These are phyloP conservation scores for Fomitopsis palustris DNA, from an alignment of 1,284 basidiomycete genomes.

Conservation along the genomic window DNA sequence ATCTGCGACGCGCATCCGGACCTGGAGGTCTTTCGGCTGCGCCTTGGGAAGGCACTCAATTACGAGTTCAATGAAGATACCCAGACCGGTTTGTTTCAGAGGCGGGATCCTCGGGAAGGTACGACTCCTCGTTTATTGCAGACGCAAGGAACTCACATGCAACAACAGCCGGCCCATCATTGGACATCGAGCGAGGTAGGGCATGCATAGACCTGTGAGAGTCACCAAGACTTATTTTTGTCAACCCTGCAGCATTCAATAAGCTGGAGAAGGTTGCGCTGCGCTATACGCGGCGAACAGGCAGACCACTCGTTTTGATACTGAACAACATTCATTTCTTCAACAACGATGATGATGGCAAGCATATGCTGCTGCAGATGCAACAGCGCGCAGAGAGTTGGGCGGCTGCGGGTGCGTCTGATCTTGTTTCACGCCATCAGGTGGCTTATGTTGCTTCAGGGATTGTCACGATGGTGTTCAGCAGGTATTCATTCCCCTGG, in stretches of 20 bases:
- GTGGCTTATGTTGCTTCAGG: conserved; percentile 40
- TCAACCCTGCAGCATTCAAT: conserved; percentile 52
- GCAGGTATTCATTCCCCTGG: conserved; percentile 46
- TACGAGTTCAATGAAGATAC: conserved; percentile 82
- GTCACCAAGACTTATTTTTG: neutral
- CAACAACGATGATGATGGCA: conserved; percentile 76
- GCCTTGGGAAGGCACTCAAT: conserved; percentile 78
- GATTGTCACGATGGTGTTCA: conserved; percentile 78
- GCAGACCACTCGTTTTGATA: conserved; percentile 72
- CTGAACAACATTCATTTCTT: conserved; percentile 80
- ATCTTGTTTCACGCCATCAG: neutral
- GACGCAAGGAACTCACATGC: neutral
- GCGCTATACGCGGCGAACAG: conserved; percentile 48
- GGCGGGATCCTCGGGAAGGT: conserved; percentile 82
- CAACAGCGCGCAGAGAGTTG: conserved; percentile 84
- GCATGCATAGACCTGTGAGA: neutral
- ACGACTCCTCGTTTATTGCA: neutral
- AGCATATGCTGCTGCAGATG: conserved; percentile 74
- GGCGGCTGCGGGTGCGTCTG: conserved; percentile 67
- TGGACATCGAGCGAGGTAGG: conserved; percentile 80
- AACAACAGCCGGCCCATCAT: conserved; percentile 62
- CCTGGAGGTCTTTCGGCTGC: conserved; percentile 73
- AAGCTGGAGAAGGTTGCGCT: conserved; percentile 88
- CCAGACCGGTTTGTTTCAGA: conserved; percentile 74
- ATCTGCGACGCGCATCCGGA: conserved; percentile 61